These are phyloP conservation scores for Allium cepa DNA, from an alignment of 106 monocot species.

Conservation along the genomic window DNA sequence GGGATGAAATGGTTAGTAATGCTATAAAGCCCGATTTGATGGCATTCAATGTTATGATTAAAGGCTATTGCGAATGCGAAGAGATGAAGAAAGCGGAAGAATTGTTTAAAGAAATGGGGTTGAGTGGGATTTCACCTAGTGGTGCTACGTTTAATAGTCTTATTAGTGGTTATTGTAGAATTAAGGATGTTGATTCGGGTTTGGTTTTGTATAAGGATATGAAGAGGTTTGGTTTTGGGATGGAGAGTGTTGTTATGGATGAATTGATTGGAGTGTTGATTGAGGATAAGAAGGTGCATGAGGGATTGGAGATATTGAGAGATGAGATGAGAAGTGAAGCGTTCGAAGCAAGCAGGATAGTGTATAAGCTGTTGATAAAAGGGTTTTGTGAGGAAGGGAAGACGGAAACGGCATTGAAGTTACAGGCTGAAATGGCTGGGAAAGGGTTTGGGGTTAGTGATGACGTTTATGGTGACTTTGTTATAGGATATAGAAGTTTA, in stretches of 20 bases:
- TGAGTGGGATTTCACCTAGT: conserved; percentile 29
- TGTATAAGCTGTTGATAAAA: conserved; percentile 39
- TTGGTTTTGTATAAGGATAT: conserved; percentile 32
- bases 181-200: conserved; percentile 22
- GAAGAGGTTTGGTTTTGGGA: conserved; percentile 29
- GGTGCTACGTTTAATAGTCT: conserved; percentile 30
- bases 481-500: conserved; percentile 28
- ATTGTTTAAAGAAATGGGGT: conserved; percentile 45
- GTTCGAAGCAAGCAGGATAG: conserved; percentile 27
- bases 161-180: conserved; percentile 31
- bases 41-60: conserved; percentile 66
- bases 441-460: conserved; percentile 29
- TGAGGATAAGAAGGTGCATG: conserved; percentile 25
- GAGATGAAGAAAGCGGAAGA: conserved; percentile 41
- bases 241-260: conserved; percentile 20
- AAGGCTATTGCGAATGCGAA: conserved; percentile 27
- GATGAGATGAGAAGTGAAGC: conserved; percentile 42
- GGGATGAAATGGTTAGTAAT: conserved; percentile 39
- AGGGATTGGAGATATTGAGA: conserved; percentile 46
- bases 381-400: conserved; percentile 51
- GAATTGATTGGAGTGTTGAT: conserved; percentile 40
- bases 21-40: conserved; percentile 30
- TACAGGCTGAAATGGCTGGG: conserved; percentile 80
- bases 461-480: conserved; percentile 46
- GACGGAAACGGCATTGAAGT: conserved; percentile 42